Evolutionary conservation across 1,139 yeast species (phyloP).

Genomic region (Schwanniomyces etchellsii): DNA sequence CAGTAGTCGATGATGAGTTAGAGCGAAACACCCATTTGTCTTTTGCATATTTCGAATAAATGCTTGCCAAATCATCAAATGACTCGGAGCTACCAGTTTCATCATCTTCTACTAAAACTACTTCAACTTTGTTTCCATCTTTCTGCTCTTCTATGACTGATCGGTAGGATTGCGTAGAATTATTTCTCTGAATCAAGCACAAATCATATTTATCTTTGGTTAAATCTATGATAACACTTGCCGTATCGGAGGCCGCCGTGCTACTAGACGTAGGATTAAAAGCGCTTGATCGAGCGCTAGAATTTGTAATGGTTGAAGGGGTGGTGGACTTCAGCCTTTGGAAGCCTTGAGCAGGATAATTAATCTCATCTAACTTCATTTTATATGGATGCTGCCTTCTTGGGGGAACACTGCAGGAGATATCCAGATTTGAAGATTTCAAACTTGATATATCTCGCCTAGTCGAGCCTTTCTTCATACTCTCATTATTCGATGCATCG

Average conservation of each 20-base stretch:
- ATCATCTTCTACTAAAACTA: constrained; percentile 38
- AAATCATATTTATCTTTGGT: constrained; percentile 37
- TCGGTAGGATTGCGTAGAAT: constrained; percentile 30
- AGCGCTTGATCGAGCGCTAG: constrained; percentile 24
- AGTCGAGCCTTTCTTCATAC: not conserved
- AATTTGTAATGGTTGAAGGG: constrained; percentile 6
- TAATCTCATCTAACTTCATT: not conserved
- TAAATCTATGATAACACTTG: constrained; percentile 38
- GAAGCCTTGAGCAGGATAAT: not conserved
- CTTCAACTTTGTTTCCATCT: constrained; percentile 42
- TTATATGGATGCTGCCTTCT: not conserved
- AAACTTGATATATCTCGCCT: not conserved
- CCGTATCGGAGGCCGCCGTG: constrained; percentile 25
- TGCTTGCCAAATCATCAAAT: constrained; percentile 33
- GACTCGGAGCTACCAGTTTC: constrained; percentile 20
- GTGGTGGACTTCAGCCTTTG: constrained; percentile 1
- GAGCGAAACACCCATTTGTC: constrained; percentile 23
- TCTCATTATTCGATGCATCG: not conserved
- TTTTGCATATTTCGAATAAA: constrained; percentile 39
- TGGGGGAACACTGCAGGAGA: not conserved
- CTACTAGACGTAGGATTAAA: constrained; percentile 15
- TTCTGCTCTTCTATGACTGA: constrained; percentile 36
- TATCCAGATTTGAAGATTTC: not conserved
- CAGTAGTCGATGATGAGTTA: constrained; percentile 9
- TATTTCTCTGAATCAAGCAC: constrained; percentile 29